Conservation (phyloP, 2,329 filamentous ascomycete genomes). For the Microdochium trichocladiopsis region DNA sequence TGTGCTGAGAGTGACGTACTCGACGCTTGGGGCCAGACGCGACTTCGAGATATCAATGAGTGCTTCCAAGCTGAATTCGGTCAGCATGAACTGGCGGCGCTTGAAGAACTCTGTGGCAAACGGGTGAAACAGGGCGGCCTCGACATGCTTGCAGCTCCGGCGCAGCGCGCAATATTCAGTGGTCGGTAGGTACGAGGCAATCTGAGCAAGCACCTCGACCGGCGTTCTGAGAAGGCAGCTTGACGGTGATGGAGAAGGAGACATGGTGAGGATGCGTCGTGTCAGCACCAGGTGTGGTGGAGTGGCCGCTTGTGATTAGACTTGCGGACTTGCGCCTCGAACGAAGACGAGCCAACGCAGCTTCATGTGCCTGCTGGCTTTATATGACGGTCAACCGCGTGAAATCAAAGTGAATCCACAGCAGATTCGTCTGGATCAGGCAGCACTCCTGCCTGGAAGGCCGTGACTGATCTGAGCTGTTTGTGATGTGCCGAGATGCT, state of each 20-base stretch:
- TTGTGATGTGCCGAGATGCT: no score
- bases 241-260: neutral
- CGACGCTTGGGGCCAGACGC: slow-evolving; percentile 29
- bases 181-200: slow-evolving; percentile 46
- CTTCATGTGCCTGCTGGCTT: no score
- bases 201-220: slow-evolving; percentile 49
- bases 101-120: slow-evolving; percentile 59
- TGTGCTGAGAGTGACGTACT: slow-evolving; percentile 41
- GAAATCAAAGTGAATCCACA: no score
- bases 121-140: slow-evolving; percentile 42
- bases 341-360: no score
- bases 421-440: no score
- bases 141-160: slow-evolving; percentile 44
- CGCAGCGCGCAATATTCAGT: slow-evolving; percentile 48
- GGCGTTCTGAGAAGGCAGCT: slow-evolving; percentile 33
- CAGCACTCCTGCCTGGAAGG: no score
- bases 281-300: neutral
- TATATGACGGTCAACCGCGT: no score
- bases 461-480: no score
- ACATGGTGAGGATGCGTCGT: neutral
- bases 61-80: slow-evolving; percentile 40
- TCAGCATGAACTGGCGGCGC: slow-evolving; percentile 60
- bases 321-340: no score
- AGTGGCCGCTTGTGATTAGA: no score
- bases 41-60: slow-evolving; percentile 41